Evolutionary conservation across 108 stramenopile genomes (phyloP), one percentile per base, ranked within the genome.

Genomic region (Nitzschia palea): DNA sequence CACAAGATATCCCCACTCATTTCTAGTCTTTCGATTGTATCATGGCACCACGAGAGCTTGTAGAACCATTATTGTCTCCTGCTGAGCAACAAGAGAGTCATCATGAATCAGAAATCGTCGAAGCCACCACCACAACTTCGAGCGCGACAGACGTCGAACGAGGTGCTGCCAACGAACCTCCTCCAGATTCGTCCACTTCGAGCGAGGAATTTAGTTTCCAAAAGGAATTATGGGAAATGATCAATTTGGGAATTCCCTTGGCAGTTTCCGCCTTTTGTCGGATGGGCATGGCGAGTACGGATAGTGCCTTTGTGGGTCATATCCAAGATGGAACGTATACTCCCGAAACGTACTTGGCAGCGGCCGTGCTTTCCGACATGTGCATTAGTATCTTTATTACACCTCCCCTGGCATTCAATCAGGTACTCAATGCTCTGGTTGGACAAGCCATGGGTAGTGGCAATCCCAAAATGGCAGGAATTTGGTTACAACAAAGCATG

Each of bases 291-390:
- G 73, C 73, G 4, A 57, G 65, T 0, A 78, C 77, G n/a, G 77
- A 76, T 45, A 50, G 48, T 31, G 68, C 68, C 55, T 77, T 77
- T 77, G 76, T 77, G 4, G 68, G 76, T 44, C 68, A 69, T 42
- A 77, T 70, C 37, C 18, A 65, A 18, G 63, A 77, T 40, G 77
- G 67, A 25, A 15, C 67, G 1, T 28, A 63, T 32, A 59, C 44
- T 0, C 55, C 77, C 2, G 73, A 77, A 69, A 55, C 68, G 5
- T 74, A 67, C 44, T 45, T 83, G 29, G 78, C 78, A 2, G 94
- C 94, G 1, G 76, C 86, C 1, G 88, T 87, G 6, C 64, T 95
- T 31, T 81, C 84, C 9, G 94, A 95, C 31, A 86, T 87, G 89
- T 85, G 84, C 43, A 71, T 80, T 10, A 76, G 67, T 56, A 86